Evolutionary conservation across 176 grass and related monocot genomes (phyloP).

Genomic region (Puccinellia tenuiflora): DNA sequence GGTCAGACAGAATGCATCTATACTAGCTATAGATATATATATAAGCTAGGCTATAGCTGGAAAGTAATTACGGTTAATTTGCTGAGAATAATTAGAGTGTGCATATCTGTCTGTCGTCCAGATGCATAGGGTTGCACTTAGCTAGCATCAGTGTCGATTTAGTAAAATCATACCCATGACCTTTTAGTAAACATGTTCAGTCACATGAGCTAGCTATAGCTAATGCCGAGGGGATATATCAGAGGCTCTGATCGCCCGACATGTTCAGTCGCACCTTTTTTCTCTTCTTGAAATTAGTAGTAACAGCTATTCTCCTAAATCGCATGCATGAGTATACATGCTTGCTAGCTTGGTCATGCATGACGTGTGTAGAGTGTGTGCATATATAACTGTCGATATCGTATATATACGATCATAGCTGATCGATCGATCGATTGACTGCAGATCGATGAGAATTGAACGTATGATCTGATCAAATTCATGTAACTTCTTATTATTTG

Average conservation of each 20-base stretch:
- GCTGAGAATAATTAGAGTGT: background rate
- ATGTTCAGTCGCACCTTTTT: background rate
- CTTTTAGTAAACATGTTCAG: background rate
- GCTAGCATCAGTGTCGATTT: background rate
- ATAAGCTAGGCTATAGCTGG: background rate
- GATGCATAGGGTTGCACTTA: background rate
- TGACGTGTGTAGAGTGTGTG: background rate
- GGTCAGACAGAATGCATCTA: background rate
- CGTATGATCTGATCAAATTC: too few species aligned
- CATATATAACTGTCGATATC: background rate
- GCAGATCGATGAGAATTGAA: too few species aligned
- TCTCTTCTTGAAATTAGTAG: background rate
- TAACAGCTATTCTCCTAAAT: background rate
- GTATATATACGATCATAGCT: background rate
- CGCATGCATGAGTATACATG: conserved; percentile 5
- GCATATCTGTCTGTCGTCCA: background rate
- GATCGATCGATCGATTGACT: too few species aligned
- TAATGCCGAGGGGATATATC: background rate
- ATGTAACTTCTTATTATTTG: too few species aligned
- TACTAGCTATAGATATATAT: background rate
- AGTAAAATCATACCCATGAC: background rate
- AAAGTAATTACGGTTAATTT: background rate
- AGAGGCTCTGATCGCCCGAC: conserved; percentile 5
- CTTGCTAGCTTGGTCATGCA: background rate
- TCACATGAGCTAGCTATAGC: background rate